Percentiles rank a stretch among this genome's conserved stretches.
These are phyloP conservation scores for Microcyclospora pomicola DNA, from an alignment of 2,329 filamentous ascomycete genomes.

Conservation along the genomic window DNA sequence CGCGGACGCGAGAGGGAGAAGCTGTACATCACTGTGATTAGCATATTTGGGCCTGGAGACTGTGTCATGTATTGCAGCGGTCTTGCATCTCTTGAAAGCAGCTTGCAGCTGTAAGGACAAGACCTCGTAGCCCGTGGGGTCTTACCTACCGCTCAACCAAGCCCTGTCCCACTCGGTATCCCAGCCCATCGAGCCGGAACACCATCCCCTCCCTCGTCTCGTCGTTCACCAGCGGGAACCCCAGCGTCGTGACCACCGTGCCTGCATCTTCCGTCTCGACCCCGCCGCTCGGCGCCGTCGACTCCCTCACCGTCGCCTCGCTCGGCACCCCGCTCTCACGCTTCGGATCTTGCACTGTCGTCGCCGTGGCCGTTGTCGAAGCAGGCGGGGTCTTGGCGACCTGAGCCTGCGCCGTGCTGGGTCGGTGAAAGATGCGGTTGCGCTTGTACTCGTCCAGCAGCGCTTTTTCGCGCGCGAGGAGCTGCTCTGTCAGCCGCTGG, in stretches of 20 bases:
- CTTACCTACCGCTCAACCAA: conserved; percentile 66
- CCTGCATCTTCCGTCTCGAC: conserved; percentile 4
- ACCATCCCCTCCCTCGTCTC: conserved; percentile 76
- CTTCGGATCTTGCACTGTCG: neutral
- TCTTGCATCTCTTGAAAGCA: neutral
- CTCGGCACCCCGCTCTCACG: no score
- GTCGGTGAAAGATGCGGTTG: conserved; percentile 15
- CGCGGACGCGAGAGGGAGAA: conserved; percentile 74
- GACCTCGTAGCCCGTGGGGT: neutral
- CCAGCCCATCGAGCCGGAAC: conserved; percentile 67
- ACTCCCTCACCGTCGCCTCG: neutral
- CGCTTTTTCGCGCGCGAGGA: conserved; percentile 40
- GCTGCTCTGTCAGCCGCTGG: conserved; percentile 66
- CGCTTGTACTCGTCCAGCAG: conserved; percentile 20
- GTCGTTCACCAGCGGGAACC: conserved; percentile 42
- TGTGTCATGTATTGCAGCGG: neutral
- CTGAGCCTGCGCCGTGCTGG: neutral
- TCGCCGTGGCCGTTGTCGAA: neutral
- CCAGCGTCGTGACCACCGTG: conserved; percentile 4
- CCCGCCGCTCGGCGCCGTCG: conserved; percentile 4
- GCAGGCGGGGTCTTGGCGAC: neutral
- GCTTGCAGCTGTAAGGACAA: neutral
- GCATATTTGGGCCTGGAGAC: no score
- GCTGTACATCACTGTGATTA: conserved; percentile 28
- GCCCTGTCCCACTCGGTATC: conserved; percentile 85